Evolutionary conservation across 129 eudicot species (phyloP).

Genomic region (Scalesia atractyloides): DNA sequence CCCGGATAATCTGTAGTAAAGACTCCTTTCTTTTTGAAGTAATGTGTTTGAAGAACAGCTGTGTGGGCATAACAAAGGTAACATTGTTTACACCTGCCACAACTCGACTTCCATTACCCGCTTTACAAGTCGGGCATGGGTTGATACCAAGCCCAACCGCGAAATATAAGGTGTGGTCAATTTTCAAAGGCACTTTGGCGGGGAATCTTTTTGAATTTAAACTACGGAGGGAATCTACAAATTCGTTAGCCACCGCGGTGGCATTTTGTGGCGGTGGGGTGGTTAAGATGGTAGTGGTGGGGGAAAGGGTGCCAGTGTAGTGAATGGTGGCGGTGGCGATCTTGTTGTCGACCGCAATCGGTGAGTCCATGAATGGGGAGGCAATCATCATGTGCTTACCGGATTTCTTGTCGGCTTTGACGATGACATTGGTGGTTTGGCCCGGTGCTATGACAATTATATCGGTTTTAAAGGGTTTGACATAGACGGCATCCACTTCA

Average conservation of each 20-base stretch:
- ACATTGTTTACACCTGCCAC: conserved; percentile 67
- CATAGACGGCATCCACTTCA: conserved; percentile 73
- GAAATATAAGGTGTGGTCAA: conserved; percentile 57
- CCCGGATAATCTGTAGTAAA: conserved; percentile 69
- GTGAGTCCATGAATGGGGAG: conserved; percentile 65
- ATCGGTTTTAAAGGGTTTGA: conserved; percentile 68
- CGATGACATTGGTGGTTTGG: conserved; percentile 67
- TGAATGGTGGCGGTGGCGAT: conserved; percentile 69
- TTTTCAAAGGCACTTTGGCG: conserved; percentile 53
- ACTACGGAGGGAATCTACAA: conserved; percentile 54
- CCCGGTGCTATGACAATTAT: conserved; percentile 66
- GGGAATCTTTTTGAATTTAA: conserved; percentile 59
- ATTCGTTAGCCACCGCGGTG: conserved; percentile 58
- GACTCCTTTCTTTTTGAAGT: conserved; percentile 52
- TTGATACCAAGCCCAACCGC: conserved; percentile 62
- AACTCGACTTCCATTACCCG: conserved; percentile 63
- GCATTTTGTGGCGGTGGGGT: conserved; percentile 62
- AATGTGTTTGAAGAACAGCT: conserved; percentile 65
- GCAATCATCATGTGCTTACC: conserved; percentile 60
- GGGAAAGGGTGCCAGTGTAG: conserved; percentile 54
- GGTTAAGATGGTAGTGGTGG: conserved; percentile 38
- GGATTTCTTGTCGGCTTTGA: conserved; percentile 44
- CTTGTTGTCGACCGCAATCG: conserved; percentile 58
- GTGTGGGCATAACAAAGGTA: conserved; percentile 64
- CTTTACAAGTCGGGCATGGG: conserved; percentile 61